Percentiles rank a stretch among this genome's conserved stretches.
These are phyloP conservation scores for Fabrea salina DNA, from an alignment of 169 alveolate genomes.

Conservation along the genomic window DNA sequence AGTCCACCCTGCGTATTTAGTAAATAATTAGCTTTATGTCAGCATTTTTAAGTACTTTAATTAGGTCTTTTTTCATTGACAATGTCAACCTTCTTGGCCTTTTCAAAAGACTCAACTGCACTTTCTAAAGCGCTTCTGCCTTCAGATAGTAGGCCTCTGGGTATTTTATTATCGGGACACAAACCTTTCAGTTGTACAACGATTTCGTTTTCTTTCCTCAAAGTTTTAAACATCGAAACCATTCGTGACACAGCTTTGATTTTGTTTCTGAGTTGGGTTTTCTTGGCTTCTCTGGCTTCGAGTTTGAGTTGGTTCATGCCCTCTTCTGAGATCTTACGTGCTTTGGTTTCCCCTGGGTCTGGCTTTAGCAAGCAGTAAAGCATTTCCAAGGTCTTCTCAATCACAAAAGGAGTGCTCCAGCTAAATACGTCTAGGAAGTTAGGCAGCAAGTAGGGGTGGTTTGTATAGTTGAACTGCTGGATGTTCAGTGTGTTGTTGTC, in stretches of 20 bases:
- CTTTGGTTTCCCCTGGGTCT: not conserved
- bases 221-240: slow-evolving; percentile 51
- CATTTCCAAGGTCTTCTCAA: slow-evolving; percentile 86
- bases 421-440: slow-evolving; percentile 95
- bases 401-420: slow-evolving; percentile 96
- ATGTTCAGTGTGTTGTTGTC: slow-evolving; percentile 92
- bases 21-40: too few relatives aligned
- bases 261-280: slow-evolving; percentile 32
- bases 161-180: slow-evolving; percentile 80
- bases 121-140: slow-evolving; percentile 63
- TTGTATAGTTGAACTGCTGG: slow-evolving; percentile 91
- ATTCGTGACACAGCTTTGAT: slow-evolving; percentile 43
- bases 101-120: slow-evolving; percentile 54
- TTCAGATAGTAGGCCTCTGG: slow-evolving; percentile 61
- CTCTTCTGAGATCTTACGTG: not conserved
- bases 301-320: not conserved
- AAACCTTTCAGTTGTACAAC: slow-evolving; percentile 66
- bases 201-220: slow-evolving; percentile 66
- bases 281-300: not conserved
- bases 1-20: too few relatives aligned
- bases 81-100: slow-evolving; percentile 57
- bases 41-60: too few relatives aligned
- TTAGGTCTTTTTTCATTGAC: slow-evolving; percentile 72
- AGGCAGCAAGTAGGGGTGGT: slow-evolving; percentile 95
- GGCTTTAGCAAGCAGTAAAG: slow-evolving; percentile 3